Percentiles rank a stretch among this genome's conserved stretches.
phyloP scores from a whole-genome alignment of 2,329 filamentous ascomycete species.

The Penicillium sp. region DNA sequence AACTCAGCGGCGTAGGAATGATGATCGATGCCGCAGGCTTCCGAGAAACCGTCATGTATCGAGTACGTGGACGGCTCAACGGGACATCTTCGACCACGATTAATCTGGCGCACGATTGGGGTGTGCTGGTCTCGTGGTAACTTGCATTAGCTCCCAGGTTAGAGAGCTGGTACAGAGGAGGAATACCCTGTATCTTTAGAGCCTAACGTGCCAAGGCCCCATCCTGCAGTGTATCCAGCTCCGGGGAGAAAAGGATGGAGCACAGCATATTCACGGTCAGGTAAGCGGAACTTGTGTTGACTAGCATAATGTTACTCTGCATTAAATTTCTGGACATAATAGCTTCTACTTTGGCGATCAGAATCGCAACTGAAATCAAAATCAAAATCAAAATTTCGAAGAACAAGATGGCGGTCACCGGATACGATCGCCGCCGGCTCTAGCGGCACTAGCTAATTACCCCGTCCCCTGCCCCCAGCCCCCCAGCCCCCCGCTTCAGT shows the following conservation, averaged over 20 bases:
- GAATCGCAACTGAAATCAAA: too few species aligned
- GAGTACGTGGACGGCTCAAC: constrained; percentile 1
- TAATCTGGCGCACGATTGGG: background rate
- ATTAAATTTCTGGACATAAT: background rate
- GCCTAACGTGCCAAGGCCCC: background rate
- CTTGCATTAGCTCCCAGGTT: background rate
- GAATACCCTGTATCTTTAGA: background rate
- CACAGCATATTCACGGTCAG: background rate
- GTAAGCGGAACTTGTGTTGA: background rate
- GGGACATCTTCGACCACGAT: background rate
- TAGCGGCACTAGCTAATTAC: background rate
- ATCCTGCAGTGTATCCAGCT: background rate
- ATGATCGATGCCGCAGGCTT: background rate
- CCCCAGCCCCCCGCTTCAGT: background rate
- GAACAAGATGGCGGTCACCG: background rate
- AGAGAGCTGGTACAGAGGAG: background rate
- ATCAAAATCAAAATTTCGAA: background rate
- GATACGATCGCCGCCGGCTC: background rate
- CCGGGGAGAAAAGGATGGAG: background rate
- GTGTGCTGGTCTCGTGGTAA: background rate
- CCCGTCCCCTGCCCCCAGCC: background rate
- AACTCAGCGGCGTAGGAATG: background rate
- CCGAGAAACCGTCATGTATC: background rate
- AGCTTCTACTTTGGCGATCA: background rate
- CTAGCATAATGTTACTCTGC: background rate